Base-by-base conservation (phyloP, 169 alveolate species). In the Eimeria necatrix region DNA sequence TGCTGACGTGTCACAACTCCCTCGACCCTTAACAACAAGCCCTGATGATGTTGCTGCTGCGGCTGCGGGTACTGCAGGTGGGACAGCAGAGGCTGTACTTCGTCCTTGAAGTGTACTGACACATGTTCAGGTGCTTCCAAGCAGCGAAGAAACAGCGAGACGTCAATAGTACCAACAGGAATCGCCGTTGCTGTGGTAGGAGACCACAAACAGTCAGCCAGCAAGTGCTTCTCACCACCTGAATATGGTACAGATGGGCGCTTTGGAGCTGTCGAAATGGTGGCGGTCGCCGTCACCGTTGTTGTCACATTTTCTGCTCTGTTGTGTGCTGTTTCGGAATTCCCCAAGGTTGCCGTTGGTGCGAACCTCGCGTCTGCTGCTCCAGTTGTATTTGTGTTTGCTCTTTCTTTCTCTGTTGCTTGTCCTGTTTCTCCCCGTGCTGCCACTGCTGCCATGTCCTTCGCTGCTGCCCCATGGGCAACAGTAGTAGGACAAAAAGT, bases 1-100 rank as follows among this genome's bases (percentile, higher is more conserved):
- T 83, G 91, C 91, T 83, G 71, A 20, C 91, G 91, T 5, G 91
- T 83, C 0, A 83, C 74, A n/a, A 22, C 14, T 22, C 91, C 91
- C 74, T 51, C 48, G 5, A 83, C 32, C 91, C 91, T 51, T 16
- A 83, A 51, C 76, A 83, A 59, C 91, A 46, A 7, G 12, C 51
- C 71, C 60, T 18, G 71, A 9, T 52, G 89, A 52, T 18, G 68
- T 16, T 83, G 76, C 71, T 51, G 91, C 26, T 20, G 80, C 16
- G 16, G 49, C 68, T 56, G 68, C 20, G 68, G 12, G 46, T 41
- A 60, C 87, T 76, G 87, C 87, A 9, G 64, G 14, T 22, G 87
- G 12, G n/a, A 73, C 76, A 83, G 48, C 68, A 83, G 46, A 9
- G 91, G 91, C 74, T 51, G 91, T 5, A 83, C 73, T 56, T n/a